These are phyloP conservation scores for Aspergillus mulundensis DNA, from an alignment of 495 filamentous ascomycete genomes.

Conservation along the genomic window DNA sequence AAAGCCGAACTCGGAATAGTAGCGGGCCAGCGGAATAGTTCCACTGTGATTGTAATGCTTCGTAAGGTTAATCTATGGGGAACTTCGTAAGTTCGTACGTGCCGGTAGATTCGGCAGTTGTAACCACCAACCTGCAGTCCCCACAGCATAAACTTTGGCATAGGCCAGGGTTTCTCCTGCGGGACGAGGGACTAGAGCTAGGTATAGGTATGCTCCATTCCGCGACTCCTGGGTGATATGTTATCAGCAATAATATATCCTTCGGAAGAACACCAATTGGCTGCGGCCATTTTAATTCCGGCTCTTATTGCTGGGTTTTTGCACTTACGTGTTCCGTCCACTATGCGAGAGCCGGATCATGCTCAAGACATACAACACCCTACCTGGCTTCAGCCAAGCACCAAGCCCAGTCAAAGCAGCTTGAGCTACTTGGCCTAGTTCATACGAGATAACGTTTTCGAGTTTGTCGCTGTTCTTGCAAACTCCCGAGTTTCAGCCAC, in stretches of 20 bases:
- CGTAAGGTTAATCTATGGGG: conserved; percentile 4
- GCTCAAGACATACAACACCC: not conserved
- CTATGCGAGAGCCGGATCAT: not conserved
- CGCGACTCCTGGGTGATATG: not conserved
- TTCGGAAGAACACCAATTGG: not conserved
- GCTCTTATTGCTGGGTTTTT: not conserved
- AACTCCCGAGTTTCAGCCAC: not conserved
- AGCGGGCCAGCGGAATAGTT: not conserved
- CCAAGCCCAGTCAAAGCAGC: not conserved
- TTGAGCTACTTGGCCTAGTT: not conserved
- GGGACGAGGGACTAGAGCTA: not conserved
- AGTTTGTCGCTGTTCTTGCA: not conserved
- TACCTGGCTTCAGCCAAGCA: not conserved
- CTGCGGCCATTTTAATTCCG: not conserved
- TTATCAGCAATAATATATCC: not conserved
- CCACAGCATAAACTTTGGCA: not conserved
- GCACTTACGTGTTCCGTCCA: not conserved
- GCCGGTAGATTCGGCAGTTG: not conserved
- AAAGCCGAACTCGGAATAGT: not conserved
- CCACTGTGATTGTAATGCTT: not conserved
- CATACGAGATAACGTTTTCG: not conserved
- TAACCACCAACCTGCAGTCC: not conserved
- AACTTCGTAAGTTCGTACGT: not conserved
- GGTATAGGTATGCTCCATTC: not conserved
- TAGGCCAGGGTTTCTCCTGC: not conserved